Evolutionary conservation across 306 rosid genomes (phyloP).

Genomic region (Vigna radiata): DNA sequence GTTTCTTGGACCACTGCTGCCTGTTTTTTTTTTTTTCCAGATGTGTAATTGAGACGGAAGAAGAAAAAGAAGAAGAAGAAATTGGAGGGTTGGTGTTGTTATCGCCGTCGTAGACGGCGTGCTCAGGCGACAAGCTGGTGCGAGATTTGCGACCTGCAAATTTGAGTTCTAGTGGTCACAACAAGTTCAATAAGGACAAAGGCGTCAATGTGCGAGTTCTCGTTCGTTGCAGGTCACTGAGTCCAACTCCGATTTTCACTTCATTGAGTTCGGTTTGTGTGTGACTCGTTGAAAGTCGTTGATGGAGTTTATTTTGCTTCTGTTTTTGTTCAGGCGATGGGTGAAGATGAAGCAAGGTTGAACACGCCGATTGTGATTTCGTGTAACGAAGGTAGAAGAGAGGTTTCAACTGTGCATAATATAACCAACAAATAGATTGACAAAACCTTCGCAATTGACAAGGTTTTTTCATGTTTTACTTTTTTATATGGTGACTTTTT

Average conservation of each 20-base stretch:
- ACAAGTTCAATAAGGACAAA: conserved; percentile 72
- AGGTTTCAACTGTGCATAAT: conserved; percentile 83
- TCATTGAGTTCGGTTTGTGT: conserved; percentile 28
- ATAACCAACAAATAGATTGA: conserved; percentile 99
- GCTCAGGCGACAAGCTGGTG: conserved; percentile 75
- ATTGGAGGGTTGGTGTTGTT: conserved; percentile 55
- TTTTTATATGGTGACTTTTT: neutral
- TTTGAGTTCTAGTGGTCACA: conserved; percentile 68
- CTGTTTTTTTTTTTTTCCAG: too few species aligned
- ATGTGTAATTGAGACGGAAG: too few species aligned
- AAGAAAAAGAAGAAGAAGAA: too few species aligned
- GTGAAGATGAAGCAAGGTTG: conserved; percentile 81
- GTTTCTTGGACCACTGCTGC: too few species aligned
- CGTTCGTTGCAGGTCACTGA: conserved; percentile 88
- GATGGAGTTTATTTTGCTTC: conserved; percentile 22
- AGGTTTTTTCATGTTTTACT: conserved; percentile 55
- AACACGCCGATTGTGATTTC: conserved; percentile 95
- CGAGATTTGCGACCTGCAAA: conserved; percentile 98
- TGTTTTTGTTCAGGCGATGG: conserved; percentile 65
- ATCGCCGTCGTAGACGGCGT: conserved; percentile 92
- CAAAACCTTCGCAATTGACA: conserved; percentile 90
- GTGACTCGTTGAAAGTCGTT: neutral
- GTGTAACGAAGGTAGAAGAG: conserved; percentile 80
- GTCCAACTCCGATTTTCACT: conserved; percentile 27
- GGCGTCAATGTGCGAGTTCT: conserved; percentile 98